phyloP scores from a whole-genome alignment of 495 filamentous ascomycete species.

The Chaetomidium leptoderma region DNA sequence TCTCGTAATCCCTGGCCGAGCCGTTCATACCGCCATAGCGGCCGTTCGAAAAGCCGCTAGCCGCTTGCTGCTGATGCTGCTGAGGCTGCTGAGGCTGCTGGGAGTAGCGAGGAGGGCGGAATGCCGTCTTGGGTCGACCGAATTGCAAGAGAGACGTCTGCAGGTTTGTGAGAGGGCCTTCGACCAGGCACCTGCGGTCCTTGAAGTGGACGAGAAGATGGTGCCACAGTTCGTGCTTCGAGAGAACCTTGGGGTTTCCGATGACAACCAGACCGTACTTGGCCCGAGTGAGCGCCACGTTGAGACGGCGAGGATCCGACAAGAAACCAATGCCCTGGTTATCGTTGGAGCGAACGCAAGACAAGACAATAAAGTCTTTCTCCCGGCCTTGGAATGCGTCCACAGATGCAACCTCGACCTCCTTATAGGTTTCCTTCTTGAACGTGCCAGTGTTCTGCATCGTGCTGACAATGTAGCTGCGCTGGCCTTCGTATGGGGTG shows the following conservation, averaged over 20 bases:
- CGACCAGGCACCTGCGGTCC: conserved; percentile 91
- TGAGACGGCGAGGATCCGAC: conserved; percentile 95
- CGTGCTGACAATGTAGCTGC: conserved; percentile 95
- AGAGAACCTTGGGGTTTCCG: conserved; percentile 95
- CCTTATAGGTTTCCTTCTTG: conserved; percentile 98
- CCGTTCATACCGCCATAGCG: conserved; percentile 47
- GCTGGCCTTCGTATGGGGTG: conserved; percentile 97
- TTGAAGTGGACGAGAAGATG: conserved; percentile 96
- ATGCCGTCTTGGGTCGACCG: conserved; percentile 84
- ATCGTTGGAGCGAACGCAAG: conserved; percentile 97
- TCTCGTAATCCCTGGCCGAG: conserved; percentile 69
- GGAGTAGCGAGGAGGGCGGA: conserved; percentile 76
- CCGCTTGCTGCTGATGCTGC: conserved; percentile 73
- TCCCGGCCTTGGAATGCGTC: conserved; percentile 99
- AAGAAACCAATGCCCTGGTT: conserved; percentile 99
- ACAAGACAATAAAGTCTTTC: conserved; percentile 98
- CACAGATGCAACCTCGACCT: conserved; percentile 96
- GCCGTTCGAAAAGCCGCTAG: conserved; percentile 60
- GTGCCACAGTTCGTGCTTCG: conserved; percentile 98
- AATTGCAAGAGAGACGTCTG: conserved; percentile 95
- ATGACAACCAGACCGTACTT: conserved; percentile 95
- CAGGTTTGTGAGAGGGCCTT: conserved; percentile 92
- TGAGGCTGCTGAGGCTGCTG: conserved; percentile 24
- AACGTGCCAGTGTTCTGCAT: conserved; percentile 97
- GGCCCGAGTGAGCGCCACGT: conserved; percentile 96